Evolutionary conservation across 2,329 filamentous ascomycete species (phyloP).

Genomic region (Botryotinia narcissicola): DNA sequence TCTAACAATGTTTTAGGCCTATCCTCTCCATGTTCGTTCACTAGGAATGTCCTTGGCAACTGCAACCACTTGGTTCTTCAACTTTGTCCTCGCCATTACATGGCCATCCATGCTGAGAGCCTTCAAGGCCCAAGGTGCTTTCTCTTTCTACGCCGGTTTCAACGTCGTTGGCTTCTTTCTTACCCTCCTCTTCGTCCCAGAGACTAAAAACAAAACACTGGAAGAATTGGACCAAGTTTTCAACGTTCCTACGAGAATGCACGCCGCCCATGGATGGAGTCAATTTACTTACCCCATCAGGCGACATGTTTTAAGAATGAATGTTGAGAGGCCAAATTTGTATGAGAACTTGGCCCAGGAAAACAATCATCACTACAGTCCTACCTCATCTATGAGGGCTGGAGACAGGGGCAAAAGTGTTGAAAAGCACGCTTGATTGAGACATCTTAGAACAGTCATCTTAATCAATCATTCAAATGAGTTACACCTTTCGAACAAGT

Average conservation of each 20-base stretch:
- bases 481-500: neutral
- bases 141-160: constrained; percentile 53
- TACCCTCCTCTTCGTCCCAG: constrained; percentile 55
- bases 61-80: constrained; percentile 57
- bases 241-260: constrained; percentile 3
- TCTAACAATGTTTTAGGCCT: constrained; percentile 42
- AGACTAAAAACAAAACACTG: constrained; percentile 51
- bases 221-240: constrained; percentile 36
- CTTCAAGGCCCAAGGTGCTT: constrained; percentile 43
- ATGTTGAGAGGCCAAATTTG: constrained; percentile 2
- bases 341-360: neutral
- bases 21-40: constrained; percentile 60
- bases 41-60: constrained; percentile 61
- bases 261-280: constrained; percentile 10
- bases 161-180: constrained; percentile 53
- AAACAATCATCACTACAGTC: neutral
- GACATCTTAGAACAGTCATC: neutral
- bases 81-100: constrained; percentile 57
- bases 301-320: constrained; percentile 3
- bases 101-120: constrained; percentile 28
- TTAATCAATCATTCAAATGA: neutral
- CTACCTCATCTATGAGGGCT: neutral
- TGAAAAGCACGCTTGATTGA: neutral
- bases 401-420: neutral
- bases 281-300: constrained; percentile 16